Conservation (phyloP, 768 basidiomycete genomes). For the Pleurotus ostreatus region DNA sequence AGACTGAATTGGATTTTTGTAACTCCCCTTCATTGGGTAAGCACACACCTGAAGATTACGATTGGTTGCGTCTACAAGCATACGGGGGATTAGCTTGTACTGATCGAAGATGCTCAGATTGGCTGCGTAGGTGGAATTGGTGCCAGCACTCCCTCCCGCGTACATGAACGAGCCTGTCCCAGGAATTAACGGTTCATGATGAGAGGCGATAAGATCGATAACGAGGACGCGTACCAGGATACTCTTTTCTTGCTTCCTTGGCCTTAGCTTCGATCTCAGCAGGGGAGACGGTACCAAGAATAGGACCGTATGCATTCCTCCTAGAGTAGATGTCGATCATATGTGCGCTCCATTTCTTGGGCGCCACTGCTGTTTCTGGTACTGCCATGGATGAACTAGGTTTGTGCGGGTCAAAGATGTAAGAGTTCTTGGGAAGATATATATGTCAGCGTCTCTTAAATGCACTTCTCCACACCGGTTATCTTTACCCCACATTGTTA, state of each 20-base stretch:
- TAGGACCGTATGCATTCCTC: constrained; percentile 34
- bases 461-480: not conserved
- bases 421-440: not conserved
- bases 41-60: constrained; percentile 55
- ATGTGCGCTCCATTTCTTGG: constrained; percentile 34
- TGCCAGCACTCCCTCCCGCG: constrained; percentile 74
- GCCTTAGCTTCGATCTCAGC: constrained; percentile 67
- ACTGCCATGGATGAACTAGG: constrained; percentile 4
- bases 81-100: constrained; percentile 77
- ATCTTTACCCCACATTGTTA: not conserved
- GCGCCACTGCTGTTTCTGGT: not conserved
- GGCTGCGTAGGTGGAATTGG: constrained; percentile 57
- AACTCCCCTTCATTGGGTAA: not conserved
- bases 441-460: not conserved
- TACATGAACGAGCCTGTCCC: constrained; percentile 64
- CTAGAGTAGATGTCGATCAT: constrained; percentile 35
- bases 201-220: not conserved
- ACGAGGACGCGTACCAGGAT: constrained; percentile 36
- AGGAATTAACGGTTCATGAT: not conserved
- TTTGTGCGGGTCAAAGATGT: not conserved
- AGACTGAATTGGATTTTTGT: not conserved
- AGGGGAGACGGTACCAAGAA: constrained; percentile 54
- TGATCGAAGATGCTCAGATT: constrained; percentile 63
- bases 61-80: constrained; percentile 59
- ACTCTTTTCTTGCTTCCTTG: constrained; percentile 54